Evolutionary conservation across 2,329 filamentous ascomycete genomes (phyloP), one percentile per base, ranked within the genome.

Genomic region (Pseudogymnoascus sp.): DNA sequence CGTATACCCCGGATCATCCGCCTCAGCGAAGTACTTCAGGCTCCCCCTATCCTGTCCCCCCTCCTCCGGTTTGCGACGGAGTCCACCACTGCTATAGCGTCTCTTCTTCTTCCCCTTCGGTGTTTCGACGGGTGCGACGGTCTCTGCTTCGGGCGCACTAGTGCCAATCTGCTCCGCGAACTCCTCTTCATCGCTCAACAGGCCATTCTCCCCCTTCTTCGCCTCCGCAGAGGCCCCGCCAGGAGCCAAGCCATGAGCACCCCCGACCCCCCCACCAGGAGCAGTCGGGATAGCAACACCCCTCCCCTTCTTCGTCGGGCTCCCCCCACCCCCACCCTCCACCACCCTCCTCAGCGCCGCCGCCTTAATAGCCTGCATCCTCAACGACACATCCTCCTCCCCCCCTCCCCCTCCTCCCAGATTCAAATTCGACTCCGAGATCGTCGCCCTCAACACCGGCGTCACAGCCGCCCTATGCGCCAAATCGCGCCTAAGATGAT

Each of bases 21-120:
- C 91, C 69, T 96, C 90, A 71, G 96, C 92, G 70, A 89, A 93
- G 69, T 93, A 96, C 73, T 96, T 87, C n/a, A 97, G 80, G 67
- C 90, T 83, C n/a, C 91, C 89, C 62, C 88, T 81, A 8, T 84
- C 81, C 11, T 87, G 83, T 16, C 82, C 83, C 5, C 96, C 88
- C 67, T 91, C 89, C 63, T 83, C 79, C 23, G 90, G 88, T 71
- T 89, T 87, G 64, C 85, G 80, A 37, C 90, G 86, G 26, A 97
- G 81, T 4, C 91, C 92, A 67, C 91, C 91, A 60, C 92, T 93
- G 5, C 92, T 97, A 74, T 96, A 95, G 23, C 93, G 87, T 65
- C 93, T 84, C 72, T 84, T 86, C 64, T 80, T 82, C 60, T 70
- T 73, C 12, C 67, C 66, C 31, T 63, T 67, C 4, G 65, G 62